phyloP scores from a whole-genome alignment of 352 stramenopile genomes.

The Globisporangium uncinulatum region DNA sequence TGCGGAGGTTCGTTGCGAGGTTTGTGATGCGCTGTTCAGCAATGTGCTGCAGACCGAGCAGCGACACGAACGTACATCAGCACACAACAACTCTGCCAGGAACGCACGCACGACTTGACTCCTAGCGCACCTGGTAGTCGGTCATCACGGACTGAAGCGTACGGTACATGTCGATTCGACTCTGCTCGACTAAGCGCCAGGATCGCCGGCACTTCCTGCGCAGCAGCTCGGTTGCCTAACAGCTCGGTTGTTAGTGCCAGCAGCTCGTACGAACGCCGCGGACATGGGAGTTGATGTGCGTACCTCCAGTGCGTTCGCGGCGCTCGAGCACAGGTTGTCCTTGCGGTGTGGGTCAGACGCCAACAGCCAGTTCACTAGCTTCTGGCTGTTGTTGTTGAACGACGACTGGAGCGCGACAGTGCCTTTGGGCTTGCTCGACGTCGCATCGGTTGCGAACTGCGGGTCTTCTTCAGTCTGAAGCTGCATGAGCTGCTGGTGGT shows the following conservation, averaged over 20 bases:
- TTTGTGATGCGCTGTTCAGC: slow-evolving; percentile 66
- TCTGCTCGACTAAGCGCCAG: slow-evolving; percentile 57
- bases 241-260: not conserved
- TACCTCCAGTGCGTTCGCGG: slow-evolving; percentile 60
- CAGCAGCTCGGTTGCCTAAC: slow-evolving; percentile 52
- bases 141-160: slow-evolving; percentile 63
- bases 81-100: not conserved
- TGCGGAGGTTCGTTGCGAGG: slow-evolving; percentile 68
- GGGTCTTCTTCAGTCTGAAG: slow-evolving; percentile 23
- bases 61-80: not conserved
- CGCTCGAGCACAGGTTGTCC: slow-evolving; percentile 51
- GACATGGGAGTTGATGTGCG: not conserved
- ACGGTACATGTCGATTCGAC: slow-evolving; percentile 63
- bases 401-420: slow-evolving; percentile 20
- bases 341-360: slow-evolving; percentile 65
- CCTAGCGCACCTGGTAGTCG: slow-evolving; percentile 60
- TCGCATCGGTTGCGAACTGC: slow-evolving; percentile 2
- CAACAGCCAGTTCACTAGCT: slow-evolving; percentile 77
- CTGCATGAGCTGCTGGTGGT: slow-evolving; percentile 39
- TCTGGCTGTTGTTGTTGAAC: slow-evolving; percentile 61
- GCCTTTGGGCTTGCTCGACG: slow-evolving; percentile 5
- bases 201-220: slow-evolving; percentile 56
- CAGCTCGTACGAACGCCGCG: not conserved
- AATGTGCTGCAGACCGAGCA: slow-evolving; percentile 44
- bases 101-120: not conserved